Conservation (phyloP, 2,329 filamentous ascomycete species). For the Alternaria tenuissima region DNA sequence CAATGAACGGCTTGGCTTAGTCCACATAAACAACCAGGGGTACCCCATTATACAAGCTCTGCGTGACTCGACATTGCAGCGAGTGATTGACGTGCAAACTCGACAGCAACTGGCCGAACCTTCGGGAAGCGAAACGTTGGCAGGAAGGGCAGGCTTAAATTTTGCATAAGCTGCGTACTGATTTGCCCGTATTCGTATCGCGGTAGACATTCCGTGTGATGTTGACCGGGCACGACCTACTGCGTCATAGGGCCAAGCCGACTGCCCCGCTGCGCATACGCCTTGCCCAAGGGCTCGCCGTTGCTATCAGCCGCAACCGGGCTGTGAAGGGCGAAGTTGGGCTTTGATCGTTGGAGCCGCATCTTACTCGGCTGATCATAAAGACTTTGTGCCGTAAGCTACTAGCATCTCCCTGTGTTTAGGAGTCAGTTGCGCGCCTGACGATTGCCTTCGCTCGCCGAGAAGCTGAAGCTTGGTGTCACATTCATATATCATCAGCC, state of each 20-base stretch:
- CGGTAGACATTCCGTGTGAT: not conserved
- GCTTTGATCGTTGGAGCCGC: constrained; percentile 23
- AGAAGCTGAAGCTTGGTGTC: constrained; percentile 21
- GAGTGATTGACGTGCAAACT: not conserved
- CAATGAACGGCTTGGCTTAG: constrained; percentile 22
- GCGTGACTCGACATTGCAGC: not conserved
- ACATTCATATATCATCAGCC: constrained; percentile 31
- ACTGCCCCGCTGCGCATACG: constrained; percentile 26
- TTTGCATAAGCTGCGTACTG: not conserved
- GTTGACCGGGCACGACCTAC: constrained; percentile 5
- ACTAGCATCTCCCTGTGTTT: constrained; percentile 11
- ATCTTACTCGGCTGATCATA: constrained; percentile 7
- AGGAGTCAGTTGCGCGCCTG: constrained; percentile 10
- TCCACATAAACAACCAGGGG: constrained; percentile 4
- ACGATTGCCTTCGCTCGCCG: constrained; percentile 10
- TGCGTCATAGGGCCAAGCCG: constrained; percentile 37
- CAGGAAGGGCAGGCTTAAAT: constrained; percentile 6
- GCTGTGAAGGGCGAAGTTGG: constrained; percentile 34
- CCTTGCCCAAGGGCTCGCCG: constrained; percentile 10
- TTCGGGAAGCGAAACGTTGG: not conserved
- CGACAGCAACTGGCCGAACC: not conserved
- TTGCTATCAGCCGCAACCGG: constrained; percentile 36
- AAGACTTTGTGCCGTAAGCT: not conserved
- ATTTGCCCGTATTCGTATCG: constrained; percentile 5
- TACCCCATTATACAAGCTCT: not conserved